Percentiles rank a stretch among this genome's conserved stretches.
Evolutionary conservation across 352 stramenopile genomes (phyloP).

Genomic region (Pythium plurisporium): DNA sequence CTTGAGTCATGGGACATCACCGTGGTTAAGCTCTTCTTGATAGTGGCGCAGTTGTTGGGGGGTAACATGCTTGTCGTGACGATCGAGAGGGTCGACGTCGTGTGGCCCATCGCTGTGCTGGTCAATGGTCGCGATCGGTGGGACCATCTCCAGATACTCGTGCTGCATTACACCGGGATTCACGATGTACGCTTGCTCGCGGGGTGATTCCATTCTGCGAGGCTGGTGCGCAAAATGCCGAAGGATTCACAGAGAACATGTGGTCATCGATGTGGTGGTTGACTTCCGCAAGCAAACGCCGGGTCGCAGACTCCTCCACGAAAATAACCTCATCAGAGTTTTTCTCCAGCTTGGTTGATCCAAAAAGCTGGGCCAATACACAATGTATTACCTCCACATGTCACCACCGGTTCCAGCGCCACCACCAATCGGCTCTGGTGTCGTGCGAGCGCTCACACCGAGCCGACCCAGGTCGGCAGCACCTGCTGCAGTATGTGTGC

Average conservation of each 20-base stretch:
- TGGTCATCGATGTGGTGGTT: not conserved
- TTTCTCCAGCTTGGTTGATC: not conserved
- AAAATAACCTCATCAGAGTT: slow-evolving; percentile 16
- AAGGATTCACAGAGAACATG: too few species aligned
- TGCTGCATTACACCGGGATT: not conserved
- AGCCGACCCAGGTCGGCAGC: slow-evolving; percentile 16
- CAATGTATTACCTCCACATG: slow-evolving; percentile 21
- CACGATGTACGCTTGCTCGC: not conserved
- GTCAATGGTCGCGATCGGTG: slow-evolving; percentile 4
- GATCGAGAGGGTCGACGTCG: not conserved
- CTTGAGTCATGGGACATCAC: not conserved
- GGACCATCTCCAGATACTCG: slow-evolving; percentile 12
- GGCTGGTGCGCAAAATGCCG: not conserved
- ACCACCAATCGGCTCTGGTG: not conserved
- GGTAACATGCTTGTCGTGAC: not conserved
- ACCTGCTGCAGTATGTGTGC: slow-evolving; percentile 6
- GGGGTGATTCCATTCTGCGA: not conserved
- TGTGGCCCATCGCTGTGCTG: not conserved
- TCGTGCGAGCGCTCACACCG: not conserved
- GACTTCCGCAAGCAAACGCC: not conserved
- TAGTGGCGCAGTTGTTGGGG: slow-evolving; percentile 1
- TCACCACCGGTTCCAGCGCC: not conserved
- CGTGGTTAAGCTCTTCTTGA: slow-evolving; percentile 5
- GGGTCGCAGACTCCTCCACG: not conserved
- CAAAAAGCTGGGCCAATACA: too few species aligned